Evolutionary conservation across 1,284 basidiomycete genomes (phyloP), one percentile per base, ranked within the genome.

Genomic region (Trichosporon coremiiforme): DNA sequence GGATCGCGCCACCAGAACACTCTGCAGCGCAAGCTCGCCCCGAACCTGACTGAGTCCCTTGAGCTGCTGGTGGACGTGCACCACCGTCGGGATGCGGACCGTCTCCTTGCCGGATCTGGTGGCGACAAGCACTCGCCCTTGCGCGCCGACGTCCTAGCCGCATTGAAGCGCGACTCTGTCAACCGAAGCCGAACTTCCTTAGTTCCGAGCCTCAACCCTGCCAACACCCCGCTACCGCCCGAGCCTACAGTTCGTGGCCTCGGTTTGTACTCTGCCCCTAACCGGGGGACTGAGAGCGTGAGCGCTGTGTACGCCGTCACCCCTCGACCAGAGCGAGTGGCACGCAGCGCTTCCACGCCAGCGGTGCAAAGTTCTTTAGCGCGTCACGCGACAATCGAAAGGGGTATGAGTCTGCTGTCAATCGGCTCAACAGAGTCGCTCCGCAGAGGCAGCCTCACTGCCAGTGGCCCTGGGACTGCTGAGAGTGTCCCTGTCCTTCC

Each of bases 21-120:
- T n/a, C 31, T 62, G 2, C 57, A 62, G n/a, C 69, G 78, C 25
- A 77, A 78, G 67, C 70, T 78, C 20, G 77, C 79, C 1, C 76
- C 76, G 15, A 68, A 70, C 15, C 68, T 75, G 62, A 79, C 79
- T 1, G 78, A 79, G 66, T 75, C 72, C 2, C 73, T 80, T 8
- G 77, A 78, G 66, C 64, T 70, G 15, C 74, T 80, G 4, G 72
- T 69, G 13, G 66, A 67, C 38, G 66, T 70, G 12, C 60, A 68
- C 4, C 68, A 69, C 47, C 66, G 68, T 31, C 57, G 38, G 31
- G 65, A 67, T 33, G 63, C 55, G 15, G 68, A 62, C 10, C 65
- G 57, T 15, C 57, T 62, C 3, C 29, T 62, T 10, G 57, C 57
- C 31, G 57, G 57, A n/a, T 17, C 57, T 35, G 57, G 57, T 20